Conservation (phyloP, 225 moss, liverwort and hornwort genomes). For the Pleurozium schreberi region DNA sequence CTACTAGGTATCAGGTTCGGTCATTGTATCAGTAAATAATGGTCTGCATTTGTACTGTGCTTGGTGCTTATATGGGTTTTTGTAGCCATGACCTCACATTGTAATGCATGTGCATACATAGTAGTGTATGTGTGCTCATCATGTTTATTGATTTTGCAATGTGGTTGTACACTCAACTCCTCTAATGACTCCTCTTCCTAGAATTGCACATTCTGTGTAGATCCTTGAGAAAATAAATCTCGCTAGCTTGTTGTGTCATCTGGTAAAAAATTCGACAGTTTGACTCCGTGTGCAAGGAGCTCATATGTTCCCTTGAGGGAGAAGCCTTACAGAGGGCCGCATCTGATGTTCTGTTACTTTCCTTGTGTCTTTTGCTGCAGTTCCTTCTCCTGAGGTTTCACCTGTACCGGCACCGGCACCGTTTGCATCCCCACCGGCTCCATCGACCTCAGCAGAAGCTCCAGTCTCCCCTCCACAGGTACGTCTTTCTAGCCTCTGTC, state of each 20-base stretch:
- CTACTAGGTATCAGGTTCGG: not conserved
- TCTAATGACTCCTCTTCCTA: too few relatives aligned
- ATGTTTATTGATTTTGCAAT: not conserved
- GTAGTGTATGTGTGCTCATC: not conserved
- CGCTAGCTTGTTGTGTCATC: not conserved
- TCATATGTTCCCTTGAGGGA: too few relatives aligned
- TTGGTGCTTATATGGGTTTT: not conserved
- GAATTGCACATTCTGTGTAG: not conserved
- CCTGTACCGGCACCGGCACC: conserved; percentile 3
- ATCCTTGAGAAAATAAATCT: not conserved
- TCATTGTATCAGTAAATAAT: not conserved
- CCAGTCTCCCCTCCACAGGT: not conserved
- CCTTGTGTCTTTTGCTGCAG: not conserved
- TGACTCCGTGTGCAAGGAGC: not conserved
- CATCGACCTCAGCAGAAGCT: not conserved
- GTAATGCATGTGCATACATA: not conserved
- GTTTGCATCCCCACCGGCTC: not conserved
- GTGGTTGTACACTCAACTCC: too few relatives aligned
- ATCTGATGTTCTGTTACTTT: not conserved
- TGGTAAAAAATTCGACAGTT: too few relatives aligned
- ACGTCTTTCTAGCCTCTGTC: not conserved
- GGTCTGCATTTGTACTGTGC: too few relatives aligned
- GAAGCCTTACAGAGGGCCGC: too few relatives aligned
- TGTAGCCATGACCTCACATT: not conserved
- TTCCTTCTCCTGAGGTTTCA: not conserved